Conservation (phyloP, 345 rosid species). For the Lepidium aucheri region DNA sequence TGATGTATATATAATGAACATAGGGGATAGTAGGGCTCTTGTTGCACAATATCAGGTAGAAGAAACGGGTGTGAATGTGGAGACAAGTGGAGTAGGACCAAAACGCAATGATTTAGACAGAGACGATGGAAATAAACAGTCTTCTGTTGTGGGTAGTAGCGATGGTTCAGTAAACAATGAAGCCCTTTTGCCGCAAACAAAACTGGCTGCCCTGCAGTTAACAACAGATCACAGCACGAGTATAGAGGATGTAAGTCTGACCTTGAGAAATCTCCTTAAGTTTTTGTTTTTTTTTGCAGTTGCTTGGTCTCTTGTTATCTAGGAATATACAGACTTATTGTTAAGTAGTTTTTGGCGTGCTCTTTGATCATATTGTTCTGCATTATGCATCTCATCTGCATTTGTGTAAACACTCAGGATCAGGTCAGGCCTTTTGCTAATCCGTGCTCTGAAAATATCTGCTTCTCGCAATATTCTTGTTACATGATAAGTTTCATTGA, state of each 20-base stretch:
- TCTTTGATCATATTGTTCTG: not conserved
- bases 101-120: constrained; percentile 28
- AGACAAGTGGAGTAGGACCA: constrained; percentile 22
- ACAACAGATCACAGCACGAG: constrained; percentile 94
- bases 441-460: not conserved
- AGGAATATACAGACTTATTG: not conserved
- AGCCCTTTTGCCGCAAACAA: constrained; percentile 32
- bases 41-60: constrained; percentile 59
- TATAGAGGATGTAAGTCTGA: constrained; percentile 79
- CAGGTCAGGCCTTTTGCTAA: not conserved
- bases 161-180: constrained; percentile 23
- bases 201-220: constrained; percentile 76
- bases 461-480: not conserved
- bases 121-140: constrained; percentile 47
- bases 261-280: not conserved
- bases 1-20: constrained; percentile 94
- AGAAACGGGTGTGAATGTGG: constrained; percentile 30
- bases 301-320: not conserved
- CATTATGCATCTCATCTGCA: not conserved
- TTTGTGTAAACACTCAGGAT: not conserved
- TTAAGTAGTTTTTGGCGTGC: not conserved
- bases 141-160: constrained; percentile 18
- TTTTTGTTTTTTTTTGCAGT: not conserved
- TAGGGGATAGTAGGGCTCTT: constrained; percentile 96
- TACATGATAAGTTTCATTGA: constrained; percentile 4